Conservation (phyloP, 116 monocot genomes). For the Zostera marina region DNA sequence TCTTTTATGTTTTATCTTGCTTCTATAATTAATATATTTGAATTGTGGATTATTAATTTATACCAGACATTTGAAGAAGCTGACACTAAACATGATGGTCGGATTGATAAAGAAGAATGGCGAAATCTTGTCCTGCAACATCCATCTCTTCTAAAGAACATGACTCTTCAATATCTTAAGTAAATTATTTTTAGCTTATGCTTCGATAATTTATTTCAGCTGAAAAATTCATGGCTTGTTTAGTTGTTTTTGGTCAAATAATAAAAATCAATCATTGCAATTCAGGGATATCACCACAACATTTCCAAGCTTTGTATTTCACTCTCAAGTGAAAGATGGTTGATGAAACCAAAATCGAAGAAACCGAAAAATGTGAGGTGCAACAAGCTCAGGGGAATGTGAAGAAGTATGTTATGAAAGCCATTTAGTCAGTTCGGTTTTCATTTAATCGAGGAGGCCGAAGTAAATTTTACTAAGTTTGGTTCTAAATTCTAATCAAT, state of each 20-base stretch:
- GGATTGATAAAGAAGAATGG: conserved; percentile 96
- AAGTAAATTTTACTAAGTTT: too few relatives aligned
- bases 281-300: conserved; percentile 45
- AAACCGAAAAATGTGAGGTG: not conserved
- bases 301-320: conserved; percentile 48
- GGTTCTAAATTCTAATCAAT: too few relatives aligned
- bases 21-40: not conserved
- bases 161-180: conserved; percentile 95
- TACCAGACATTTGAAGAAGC: conserved; percentile 90
- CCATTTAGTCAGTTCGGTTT: too few relatives aligned
- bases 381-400: too few relatives aligned
- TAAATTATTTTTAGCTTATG: conserved; percentile 8
- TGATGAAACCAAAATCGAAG: not conserved
- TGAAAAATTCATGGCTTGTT: too few relatives aligned
- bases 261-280: not conserved
- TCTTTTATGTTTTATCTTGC: not conserved
- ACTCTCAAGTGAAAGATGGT: conserved; percentile 36
- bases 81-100: conserved; percentile 95
- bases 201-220: too few relatives aligned
- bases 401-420: too few relatives aligned
- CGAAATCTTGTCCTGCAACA: conserved; percentile 78
- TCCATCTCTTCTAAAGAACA: conserved; percentile 89
- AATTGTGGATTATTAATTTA: not conserved
- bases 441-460: too few relatives aligned
- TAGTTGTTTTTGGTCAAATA: too few relatives aligned